These are phyloP conservation scores for Allantophomopsis lycopodina DNA, from an alignment of 2,329 filamentous ascomycete species.

Conservation along the genomic window DNA sequence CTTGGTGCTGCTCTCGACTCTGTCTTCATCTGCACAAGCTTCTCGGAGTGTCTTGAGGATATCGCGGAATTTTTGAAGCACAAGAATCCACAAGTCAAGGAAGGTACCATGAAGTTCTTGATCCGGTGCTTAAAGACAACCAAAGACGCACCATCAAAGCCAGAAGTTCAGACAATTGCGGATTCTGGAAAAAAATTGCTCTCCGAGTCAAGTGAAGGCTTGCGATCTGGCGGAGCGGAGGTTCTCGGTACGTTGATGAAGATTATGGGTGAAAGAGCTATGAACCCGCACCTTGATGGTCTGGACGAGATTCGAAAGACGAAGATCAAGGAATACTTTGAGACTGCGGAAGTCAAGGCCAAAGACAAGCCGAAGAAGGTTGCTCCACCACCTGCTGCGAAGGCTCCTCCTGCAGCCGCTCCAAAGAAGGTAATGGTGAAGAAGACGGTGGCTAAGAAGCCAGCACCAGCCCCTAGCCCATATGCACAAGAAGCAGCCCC, in stretches of 20 bases:
- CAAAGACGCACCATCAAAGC: slow-evolving; percentile 67
- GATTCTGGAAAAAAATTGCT: slow-evolving; percentile 82
- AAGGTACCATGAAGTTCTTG: slow-evolving; percentile 89
- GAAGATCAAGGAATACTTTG: slow-evolving; percentile 89
- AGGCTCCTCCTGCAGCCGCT: slow-evolving; percentile 25
- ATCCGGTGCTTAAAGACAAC: slow-evolving; percentile 76
- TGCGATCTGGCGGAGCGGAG: slow-evolving; percentile 83
- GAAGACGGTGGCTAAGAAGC: slow-evolving; percentile 30
- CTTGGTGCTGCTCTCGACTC: slow-evolving; percentile 73
- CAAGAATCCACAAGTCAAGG: slow-evolving; percentile 97
- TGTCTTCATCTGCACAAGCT: slow-evolving; percentile 47
- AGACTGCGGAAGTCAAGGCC: slow-evolving; percentile 70
- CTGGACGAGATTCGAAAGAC: slow-evolving; percentile 90
- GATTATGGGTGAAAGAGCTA: slow-evolving; percentile 90
- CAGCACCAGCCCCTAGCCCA: slow-evolving; percentile 27
- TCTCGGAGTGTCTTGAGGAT: slow-evolving; percentile 85
- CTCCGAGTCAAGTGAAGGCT: slow-evolving; percentile 73
- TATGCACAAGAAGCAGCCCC: slow-evolving; percentile 36
- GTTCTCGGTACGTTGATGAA: slow-evolving; percentile 94
- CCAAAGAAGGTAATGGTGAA: slow-evolving; percentile 28
- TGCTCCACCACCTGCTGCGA: slow-evolving; percentile 45
- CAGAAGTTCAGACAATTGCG: slow-evolving; percentile 75
- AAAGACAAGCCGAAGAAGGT: slow-evolving; percentile 84
- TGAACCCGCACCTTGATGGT: slow-evolving; percentile 84
- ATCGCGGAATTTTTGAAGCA: slow-evolving; percentile 72